phyloP scores from a whole-genome alignment of 345 rosid genomes.

The Citrus sp. region DNA sequence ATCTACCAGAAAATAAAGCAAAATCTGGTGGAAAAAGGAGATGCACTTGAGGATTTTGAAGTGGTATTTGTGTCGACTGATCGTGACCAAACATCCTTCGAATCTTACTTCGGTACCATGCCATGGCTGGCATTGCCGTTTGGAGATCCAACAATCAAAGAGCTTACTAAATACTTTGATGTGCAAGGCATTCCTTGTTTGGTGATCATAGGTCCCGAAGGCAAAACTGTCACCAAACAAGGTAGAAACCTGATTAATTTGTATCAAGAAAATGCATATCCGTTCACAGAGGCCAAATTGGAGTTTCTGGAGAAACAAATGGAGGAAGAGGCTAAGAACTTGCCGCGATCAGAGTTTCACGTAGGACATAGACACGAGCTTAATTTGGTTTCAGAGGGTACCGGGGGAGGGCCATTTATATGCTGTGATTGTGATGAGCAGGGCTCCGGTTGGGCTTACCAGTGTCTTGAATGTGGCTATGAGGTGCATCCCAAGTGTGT shows the following conservation, averaged over 20 bases:
- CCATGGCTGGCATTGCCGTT: slow-evolving; percentile 59
- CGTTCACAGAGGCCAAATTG: slow-evolving; percentile 47
- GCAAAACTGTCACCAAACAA: slow-evolving; percentile 50
- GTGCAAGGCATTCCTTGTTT: slow-evolving; percentile 52
- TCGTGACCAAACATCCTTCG: slow-evolving; percentile 32
- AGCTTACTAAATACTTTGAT: slow-evolving; percentile 42
- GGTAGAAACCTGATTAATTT: slow-evolving; percentile 51
- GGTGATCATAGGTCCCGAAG: slow-evolving; percentile 54
- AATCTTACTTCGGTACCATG: slow-evolving; percentile 38
- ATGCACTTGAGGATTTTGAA: slow-evolving; percentile 36
- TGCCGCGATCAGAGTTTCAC: slow-evolving; percentile 41
- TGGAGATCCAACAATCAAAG: slow-evolving; percentile 35
- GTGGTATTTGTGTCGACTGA: slow-evolving; percentile 48
- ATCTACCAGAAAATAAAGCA: slow-evolving; percentile 50
- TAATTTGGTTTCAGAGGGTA: slow-evolving; percentile 49
- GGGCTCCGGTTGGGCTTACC: slow-evolving; percentile 65
- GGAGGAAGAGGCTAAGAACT: slow-evolving; percentile 46
- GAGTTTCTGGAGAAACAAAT: slow-evolving; percentile 37
- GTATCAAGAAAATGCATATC: slow-evolving; percentile 51
- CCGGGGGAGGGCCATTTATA: slow-evolving; percentile 57
- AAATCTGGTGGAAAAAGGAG: slow-evolving; percentile 5
- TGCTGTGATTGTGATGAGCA: slow-evolving; percentile 68
- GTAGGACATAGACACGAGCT: slow-evolving; percentile 54
- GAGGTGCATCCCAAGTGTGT: slow-evolving; percentile 66
- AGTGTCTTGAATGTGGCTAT: slow-evolving; percentile 64